Evolutionary conservation across 148 eudicot genomes (phyloP).

Genomic region (Diospyros lotus): DNA sequence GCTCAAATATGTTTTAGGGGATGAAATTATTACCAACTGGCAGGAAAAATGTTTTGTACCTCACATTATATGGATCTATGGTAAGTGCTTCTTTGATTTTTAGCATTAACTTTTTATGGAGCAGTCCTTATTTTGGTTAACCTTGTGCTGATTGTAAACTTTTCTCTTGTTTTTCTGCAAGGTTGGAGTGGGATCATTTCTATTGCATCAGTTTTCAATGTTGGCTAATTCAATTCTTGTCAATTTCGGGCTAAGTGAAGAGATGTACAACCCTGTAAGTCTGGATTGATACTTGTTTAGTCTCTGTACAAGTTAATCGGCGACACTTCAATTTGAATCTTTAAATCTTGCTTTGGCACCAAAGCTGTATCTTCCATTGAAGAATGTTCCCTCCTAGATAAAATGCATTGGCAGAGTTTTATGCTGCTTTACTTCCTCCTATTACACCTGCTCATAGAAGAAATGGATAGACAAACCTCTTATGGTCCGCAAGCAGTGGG

Average conservation of each 20-base stretch:
- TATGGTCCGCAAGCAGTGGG: not conserved
- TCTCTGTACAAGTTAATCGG: too few species aligned
- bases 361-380: too few species aligned
- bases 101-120: conserved; percentile 2
- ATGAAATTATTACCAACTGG: conserved; percentile 93
- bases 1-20: conserved; percentile 40
- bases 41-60: conserved; percentile 72
- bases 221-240: conserved; percentile 71
- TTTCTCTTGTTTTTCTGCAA: conserved; percentile 20
- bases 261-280: conserved; percentile 92
- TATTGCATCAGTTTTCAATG: conserved; percentile 60
- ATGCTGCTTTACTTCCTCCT: not conserved
- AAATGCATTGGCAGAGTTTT: not conserved
- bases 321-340: too few species aligned
- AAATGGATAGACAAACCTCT: not conserved
- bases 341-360: too few species aligned
- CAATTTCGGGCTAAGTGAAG: conserved; percentile 83
- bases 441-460: not conserved
- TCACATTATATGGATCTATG: conserved; percentile 66
- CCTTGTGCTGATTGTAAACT: not conserved
- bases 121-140: not conserved
- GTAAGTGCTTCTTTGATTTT: conserved; percentile 37
- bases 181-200: conserved; percentile 84
- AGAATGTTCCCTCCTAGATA: not conserved
- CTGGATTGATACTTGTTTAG: too few species aligned